Conservation (phyloP, 2,329 filamentous ascomycete species). For the Apiospora marii region DNA sequence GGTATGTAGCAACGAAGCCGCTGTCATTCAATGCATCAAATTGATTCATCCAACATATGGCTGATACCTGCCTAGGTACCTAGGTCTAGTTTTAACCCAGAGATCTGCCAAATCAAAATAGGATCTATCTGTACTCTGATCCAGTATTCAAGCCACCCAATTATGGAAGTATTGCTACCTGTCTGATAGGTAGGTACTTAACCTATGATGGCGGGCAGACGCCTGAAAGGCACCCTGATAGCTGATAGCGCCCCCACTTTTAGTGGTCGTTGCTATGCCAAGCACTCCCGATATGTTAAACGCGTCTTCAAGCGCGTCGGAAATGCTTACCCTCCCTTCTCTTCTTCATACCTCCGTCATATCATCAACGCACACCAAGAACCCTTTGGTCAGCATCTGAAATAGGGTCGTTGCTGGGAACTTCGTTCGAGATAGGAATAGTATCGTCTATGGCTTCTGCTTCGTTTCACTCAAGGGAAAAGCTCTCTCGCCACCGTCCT, state of each 20-base stretch:
- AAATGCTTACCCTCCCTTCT: conserved; percentile 26
- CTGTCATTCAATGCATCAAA: background rate
- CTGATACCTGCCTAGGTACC: too few species aligned
- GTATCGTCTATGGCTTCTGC: conserved; percentile 29
- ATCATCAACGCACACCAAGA: conserved; percentile 29
- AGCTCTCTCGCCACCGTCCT: conserved; percentile 55
- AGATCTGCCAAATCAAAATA: too few species aligned
- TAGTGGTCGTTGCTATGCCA: background rate
- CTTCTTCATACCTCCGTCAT: conserved; percentile 31
- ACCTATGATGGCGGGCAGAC: background rate
- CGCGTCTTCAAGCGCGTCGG: conserved; percentile 25
- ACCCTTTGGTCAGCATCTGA: conserved; percentile 39
- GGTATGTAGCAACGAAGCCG: background rate
- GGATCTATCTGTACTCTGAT: too few species aligned
- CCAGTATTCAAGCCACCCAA: background rate
- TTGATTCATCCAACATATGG: too few species aligned
- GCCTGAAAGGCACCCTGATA: background rate
- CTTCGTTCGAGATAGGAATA: conserved; percentile 44
- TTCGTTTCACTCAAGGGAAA: conserved; percentile 37
- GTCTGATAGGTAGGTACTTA: background rate
- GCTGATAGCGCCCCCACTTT: background rate
- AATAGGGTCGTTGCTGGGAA: conserved; percentile 37
- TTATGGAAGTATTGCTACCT: background rate
- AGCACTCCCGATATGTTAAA: background rate
- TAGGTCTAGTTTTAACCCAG: too few species aligned